Conservation (phyloP, 1,139 yeast genomes). For the Arxiozyma bovina region DNA sequence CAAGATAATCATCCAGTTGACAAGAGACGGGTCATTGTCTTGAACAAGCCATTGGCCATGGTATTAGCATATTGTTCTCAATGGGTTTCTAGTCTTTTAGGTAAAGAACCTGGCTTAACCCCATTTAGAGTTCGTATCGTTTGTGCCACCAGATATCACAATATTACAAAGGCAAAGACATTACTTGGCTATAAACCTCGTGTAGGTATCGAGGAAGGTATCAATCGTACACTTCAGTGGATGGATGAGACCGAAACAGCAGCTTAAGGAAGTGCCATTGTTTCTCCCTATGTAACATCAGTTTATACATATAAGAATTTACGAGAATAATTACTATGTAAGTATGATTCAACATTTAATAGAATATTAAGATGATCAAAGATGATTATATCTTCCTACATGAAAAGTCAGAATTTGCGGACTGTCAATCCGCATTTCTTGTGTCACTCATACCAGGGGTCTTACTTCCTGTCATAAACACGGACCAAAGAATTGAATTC, state of each 20-base stretch:
- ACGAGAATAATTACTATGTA: not conserved
- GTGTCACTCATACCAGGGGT: constrained; percentile 19
- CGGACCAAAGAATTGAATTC: constrained; percentile 19
- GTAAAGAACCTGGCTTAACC: constrained; percentile 90
- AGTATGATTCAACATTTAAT: too few species aligned
- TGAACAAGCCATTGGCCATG: constrained; percentile 66
- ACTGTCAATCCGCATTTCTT: constrained; percentile 9
- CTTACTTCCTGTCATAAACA: constrained; percentile 19
- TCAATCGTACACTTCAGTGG: constrained; percentile 73
- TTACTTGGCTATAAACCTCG: constrained; percentile 73
- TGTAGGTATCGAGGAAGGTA: constrained; percentile 76
- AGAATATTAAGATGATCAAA: not conserved
- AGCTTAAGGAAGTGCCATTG: not conserved
- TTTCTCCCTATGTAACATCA: not conserved
- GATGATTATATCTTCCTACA: not conserved
- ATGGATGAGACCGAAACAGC: constrained; percentile 55
- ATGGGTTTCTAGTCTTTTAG: constrained; percentile 54
- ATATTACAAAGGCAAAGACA: constrained; percentile 76
- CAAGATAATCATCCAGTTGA: constrained; percentile 77
- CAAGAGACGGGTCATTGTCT: constrained; percentile 49
- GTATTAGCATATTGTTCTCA: constrained; percentile 73
- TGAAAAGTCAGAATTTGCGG: constrained; percentile 2
- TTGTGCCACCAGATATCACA: constrained; percentile 93
- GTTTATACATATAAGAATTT: not conserved
- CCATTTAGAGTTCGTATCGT: constrained; percentile 90